These are phyloP conservation scores for Penicillium turbatum DNA, from an alignment of 495 filamentous ascomycete genomes.

Conservation along the genomic window DNA sequence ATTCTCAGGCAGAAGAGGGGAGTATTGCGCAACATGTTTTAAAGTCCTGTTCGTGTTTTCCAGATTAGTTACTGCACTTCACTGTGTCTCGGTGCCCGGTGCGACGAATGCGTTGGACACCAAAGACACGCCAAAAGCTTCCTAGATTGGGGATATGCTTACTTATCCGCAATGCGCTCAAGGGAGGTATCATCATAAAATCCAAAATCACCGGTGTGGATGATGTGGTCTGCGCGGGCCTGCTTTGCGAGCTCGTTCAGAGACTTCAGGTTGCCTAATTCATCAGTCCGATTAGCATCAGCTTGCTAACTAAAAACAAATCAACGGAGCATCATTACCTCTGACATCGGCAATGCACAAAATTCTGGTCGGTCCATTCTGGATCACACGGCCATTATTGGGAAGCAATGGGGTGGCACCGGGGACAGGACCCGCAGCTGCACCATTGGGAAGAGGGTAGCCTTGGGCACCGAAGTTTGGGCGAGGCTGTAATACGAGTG, in stretches of 20 bases:
- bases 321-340: slow-evolving; percentile 54
- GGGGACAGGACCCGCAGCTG: slow-evolving; percentile 45
- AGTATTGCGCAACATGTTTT: slow-evolving; percentile 98
- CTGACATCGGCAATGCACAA: slow-evolving; percentile 96
- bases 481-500: slow-evolving; percentile 33
- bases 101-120: slow-evolving; percentile 12
- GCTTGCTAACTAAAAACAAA: background rate
- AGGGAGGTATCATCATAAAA: slow-evolving; percentile 97
- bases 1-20: slow-evolving; percentile 81
- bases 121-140: background rate
- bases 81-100: slow-evolving; percentile 1
- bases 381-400: slow-evolving; percentile 71
- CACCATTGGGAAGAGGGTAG: slow-evolving; percentile 49
- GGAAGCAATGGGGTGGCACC: slow-evolving; percentile 54
- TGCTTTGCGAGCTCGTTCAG: slow-evolving; percentile 93
- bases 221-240: slow-evolving; percentile 90
- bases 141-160: slow-evolving; percentile 34
- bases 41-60: slow-evolving; percentile 62
- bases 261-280: slow-evolving; percentile 83
- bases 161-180: slow-evolving; percentile 99
- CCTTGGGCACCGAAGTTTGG: slow-evolving; percentile 47
- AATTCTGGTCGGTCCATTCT: slow-evolving; percentile 78
- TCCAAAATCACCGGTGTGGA: slow-evolving; percentile 98
- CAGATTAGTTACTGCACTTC: slow-evolving; percentile 17
- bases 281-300: slow-evolving; percentile 19